Evolutionary conservation across 257 asterid genomes (phyloP).

Genomic region (Apocynum venetum): DNA sequence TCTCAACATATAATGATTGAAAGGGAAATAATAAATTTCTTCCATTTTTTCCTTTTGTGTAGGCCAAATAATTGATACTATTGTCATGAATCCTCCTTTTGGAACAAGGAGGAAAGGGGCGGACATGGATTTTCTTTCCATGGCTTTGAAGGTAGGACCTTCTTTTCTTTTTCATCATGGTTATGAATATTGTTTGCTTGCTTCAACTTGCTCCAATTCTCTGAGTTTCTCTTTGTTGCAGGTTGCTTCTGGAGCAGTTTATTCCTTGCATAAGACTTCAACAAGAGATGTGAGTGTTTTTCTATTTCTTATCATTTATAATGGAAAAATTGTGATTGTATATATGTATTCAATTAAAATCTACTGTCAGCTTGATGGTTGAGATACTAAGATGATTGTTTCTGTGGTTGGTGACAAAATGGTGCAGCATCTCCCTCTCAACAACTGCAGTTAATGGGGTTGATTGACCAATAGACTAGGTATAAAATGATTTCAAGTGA

Average conservation of each 20-base stretch:
- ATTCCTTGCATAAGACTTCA: constrained; percentile 92
- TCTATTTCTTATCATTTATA: neutral
- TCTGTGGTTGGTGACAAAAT: neutral
- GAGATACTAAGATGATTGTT: neutral
- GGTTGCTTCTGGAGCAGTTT: constrained; percentile 94
- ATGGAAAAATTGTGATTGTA: neutral
- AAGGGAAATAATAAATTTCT: constrained; percentile 9
- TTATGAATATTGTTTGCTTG: neutral
- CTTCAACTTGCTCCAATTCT: constrained; percentile 12
- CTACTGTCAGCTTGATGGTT: neutral
- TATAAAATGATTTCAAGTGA: neutral
- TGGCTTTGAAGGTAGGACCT: constrained; percentile 64
- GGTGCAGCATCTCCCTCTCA: too few relatives aligned
- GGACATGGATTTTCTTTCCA: constrained; percentile 79
- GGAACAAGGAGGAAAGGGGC: constrained; percentile 97
- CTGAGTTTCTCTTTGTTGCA: constrained; percentile 27
- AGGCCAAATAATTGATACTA: constrained; percentile 67
- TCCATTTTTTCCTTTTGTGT: constrained; percentile 21
- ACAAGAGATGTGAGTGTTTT: constrained; percentile 78
- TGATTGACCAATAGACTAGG: neutral
- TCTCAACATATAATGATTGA: neutral
- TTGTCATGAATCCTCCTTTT: constrained; percentile 97
- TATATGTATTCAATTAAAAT: neutral
- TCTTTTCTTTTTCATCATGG: neutral
- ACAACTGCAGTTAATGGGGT: neutral